Conservation (phyloP, 768 basidiomycete species). For the Psilocybe cubensis region DNA sequence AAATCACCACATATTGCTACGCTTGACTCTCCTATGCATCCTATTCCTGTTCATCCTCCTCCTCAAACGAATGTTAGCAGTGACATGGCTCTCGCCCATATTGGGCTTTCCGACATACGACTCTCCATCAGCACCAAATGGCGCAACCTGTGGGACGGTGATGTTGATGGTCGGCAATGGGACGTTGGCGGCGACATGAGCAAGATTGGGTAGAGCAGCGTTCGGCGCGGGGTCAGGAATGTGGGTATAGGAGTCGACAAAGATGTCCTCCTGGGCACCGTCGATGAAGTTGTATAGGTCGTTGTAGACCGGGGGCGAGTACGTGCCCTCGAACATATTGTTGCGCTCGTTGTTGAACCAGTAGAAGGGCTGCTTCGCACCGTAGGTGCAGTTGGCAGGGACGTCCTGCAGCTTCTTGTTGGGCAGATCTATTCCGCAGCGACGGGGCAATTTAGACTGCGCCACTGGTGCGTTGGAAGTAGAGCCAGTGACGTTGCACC, state of each 20-base stretch:
- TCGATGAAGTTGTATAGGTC: conserved; percentile 72
- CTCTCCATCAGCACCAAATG: neutral
- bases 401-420: conserved; percentile 45
- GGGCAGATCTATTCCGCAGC: conserved; percentile 63
- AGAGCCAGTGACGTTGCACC: conserved; percentile 60
- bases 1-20: neutral
- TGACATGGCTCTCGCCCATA: conserved; percentile 3
- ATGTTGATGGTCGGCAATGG: neutral
- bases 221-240: conserved; percentile 49
- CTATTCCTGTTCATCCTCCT: neutral
- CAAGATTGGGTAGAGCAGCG: conserved; percentile 37
- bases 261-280: conserved; percentile 77
- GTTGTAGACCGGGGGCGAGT: conserved; percentile 68
- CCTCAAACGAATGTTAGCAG: neutral
- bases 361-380: conserved; percentile 71
- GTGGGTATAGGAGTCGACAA: conserved; percentile 55
- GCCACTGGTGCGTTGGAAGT: conserved; percentile 57
- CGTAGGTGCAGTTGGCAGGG: conserved; percentile 72
- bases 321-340: conserved; percentile 69
- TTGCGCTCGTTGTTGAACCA: conserved; percentile 69
- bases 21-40: neutral
- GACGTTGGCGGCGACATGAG: conserved; percentile 17
- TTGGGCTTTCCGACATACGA: conserved; percentile 1
- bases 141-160: neutral
- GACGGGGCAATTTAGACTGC: conserved; percentile 58